A percentile compares a stretch with the other conserved stretches of the same genome.
Conservation (phyloP, 495 filamentous ascomycete species). For the Trichodelitschia bisporula region DNA sequence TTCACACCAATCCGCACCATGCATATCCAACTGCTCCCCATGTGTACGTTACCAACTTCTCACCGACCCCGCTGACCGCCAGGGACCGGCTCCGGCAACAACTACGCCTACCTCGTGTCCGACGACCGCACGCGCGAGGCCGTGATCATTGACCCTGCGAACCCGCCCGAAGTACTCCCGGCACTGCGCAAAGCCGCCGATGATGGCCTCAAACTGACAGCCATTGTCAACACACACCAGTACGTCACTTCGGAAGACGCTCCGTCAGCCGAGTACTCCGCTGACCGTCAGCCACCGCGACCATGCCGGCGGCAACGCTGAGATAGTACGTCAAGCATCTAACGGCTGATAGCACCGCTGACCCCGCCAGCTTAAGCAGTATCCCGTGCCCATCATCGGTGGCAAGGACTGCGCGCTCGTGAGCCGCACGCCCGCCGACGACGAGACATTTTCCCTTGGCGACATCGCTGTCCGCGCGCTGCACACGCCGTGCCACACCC, state of each 20-base stretch:
- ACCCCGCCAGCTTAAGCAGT: conserved; percentile 34
- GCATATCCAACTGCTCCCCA: conserved; percentile 95
- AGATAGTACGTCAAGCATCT: conserved; percentile 29
- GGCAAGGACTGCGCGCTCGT: conserved; percentile 69
- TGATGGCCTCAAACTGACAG: conserved; percentile 38
- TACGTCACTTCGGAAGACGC: conserved; percentile 20
- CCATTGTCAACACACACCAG: conserved; percentile 95
- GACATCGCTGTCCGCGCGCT: conserved; percentile 69
- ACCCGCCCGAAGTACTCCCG: conserved; percentile 59
- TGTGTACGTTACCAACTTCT: conserved; percentile 43
- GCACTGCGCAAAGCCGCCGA: not conserved
- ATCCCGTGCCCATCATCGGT: conserved; percentile 50
- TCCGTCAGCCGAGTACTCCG: not conserved
- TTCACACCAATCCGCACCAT: no score
- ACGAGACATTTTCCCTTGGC: conserved; percentile 61
- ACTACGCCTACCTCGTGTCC: conserved; percentile 88
- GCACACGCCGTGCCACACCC: conserved; percentile 92
- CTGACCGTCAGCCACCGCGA: conserved; percentile 51
- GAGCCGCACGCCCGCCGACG: conserved; percentile 46
- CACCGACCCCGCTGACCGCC: not conserved
- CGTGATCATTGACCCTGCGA: conserved; percentile 87
- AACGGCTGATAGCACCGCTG: not conserved
- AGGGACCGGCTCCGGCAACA: conserved; percentile 82
- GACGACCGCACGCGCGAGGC: conserved; percentile 79
- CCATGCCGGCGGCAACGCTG: conserved; percentile 75